Percentiles rank a stretch among this genome's conserved stretches.
These are phyloP conservation scores for Podospora pseudopauciseta DNA, from an alignment of 495 filamentous ascomycete species.

Conservation along the genomic window DNA sequence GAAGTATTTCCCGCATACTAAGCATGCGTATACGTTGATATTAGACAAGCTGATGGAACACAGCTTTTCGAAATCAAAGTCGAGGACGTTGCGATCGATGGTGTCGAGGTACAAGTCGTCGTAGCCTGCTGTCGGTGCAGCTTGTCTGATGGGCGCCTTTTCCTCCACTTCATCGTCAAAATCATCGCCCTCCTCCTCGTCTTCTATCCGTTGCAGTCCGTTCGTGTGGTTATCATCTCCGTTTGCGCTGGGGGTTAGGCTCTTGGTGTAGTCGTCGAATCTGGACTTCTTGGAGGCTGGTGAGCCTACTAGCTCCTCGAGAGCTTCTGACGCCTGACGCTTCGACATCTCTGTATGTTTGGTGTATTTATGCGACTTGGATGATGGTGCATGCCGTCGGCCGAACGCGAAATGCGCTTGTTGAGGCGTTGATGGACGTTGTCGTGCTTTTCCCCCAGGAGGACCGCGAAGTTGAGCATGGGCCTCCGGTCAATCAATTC, in stretches of 20 bases:
- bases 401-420: not conserved
- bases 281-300: slow-evolving; percentile 75
- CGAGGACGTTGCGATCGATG: slow-evolving; percentile 81
- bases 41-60: slow-evolving; percentile 94
- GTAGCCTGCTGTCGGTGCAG: slow-evolving; percentile 81
- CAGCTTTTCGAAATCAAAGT: slow-evolving; percentile 97
- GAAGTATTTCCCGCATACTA: slow-evolving; percentile 97
- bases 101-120: slow-evolving; percentile 97
- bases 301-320: slow-evolving; percentile 66
- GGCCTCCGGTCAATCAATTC: not conserved
- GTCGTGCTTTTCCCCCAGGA: not conserved
- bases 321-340: slow-evolving; percentile 68
- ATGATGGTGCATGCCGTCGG: not conserved
- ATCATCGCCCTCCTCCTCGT: slow-evolving; percentile 20
- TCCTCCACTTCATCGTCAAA: slow-evolving; percentile 39
- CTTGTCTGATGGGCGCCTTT: slow-evolving; percentile 58
- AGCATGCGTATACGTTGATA: slow-evolving; percentile 97
- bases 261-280: slow-evolving; percentile 52
- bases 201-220: not conserved
- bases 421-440: not conserved
- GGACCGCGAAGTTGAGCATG: slow-evolving; percentile 3
- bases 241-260: slow-evolving; percentile 30
- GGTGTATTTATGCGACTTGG: not conserved
- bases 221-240: slow-evolving; percentile 11
- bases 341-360: slow-evolving; percentile 44